These are phyloP conservation scores for Mucor racemosus DNA, from an alignment of 371 early-diverging fungal species.

Conservation along the genomic window DNA sequence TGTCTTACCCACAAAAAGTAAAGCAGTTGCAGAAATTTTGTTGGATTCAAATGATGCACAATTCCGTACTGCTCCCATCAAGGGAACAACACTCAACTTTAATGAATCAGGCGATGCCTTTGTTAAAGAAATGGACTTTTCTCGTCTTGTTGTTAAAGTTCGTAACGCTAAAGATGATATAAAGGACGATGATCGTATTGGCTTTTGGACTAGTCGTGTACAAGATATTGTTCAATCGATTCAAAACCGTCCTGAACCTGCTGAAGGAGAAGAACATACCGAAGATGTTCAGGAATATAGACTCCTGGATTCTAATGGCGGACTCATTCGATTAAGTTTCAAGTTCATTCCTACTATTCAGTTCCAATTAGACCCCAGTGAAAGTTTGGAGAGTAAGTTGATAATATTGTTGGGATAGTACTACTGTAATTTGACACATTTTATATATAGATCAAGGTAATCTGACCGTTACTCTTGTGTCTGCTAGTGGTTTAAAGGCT, in stretches of 20 bases:
- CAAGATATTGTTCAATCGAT: constrained; percentile 26
- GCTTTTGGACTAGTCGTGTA: constrained; percentile 26
- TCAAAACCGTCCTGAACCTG: constrained; percentile 5
- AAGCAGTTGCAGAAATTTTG: constrained; percentile 34
- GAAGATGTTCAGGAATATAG: constrained; percentile 11
- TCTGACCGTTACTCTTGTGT: constrained; percentile 31
- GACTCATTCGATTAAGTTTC: constrained; percentile 29
- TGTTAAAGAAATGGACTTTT: constrained; percentile 42
- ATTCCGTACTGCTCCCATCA: constrained; percentile 28
- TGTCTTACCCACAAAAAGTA: constrained; percentile 17
- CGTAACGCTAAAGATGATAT: constrained; percentile 25
- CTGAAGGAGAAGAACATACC: constrained; percentile 4
- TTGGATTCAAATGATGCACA: constrained; percentile 42
- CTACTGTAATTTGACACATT: background rate
- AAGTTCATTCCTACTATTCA: constrained; percentile 32
- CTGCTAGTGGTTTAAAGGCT: constrained; percentile 44
- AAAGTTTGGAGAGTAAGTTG: constrained; percentile 43
- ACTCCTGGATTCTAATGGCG: constrained; percentile 23
- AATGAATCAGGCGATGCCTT: constrained; percentile 41
- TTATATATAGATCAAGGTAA: constrained; percentile 34
- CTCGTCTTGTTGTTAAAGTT: constrained; percentile 28
- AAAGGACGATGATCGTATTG: constrained; percentile 22
- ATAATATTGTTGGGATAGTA: background rate
- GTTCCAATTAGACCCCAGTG: constrained; percentile 36
- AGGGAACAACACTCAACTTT: constrained; percentile 26